Evolutionary conservation across 2,329 filamentous ascomycete genomes (phyloP), one percentile per base, ranked within the genome.

Genomic region (Bisporella sp.): DNA sequence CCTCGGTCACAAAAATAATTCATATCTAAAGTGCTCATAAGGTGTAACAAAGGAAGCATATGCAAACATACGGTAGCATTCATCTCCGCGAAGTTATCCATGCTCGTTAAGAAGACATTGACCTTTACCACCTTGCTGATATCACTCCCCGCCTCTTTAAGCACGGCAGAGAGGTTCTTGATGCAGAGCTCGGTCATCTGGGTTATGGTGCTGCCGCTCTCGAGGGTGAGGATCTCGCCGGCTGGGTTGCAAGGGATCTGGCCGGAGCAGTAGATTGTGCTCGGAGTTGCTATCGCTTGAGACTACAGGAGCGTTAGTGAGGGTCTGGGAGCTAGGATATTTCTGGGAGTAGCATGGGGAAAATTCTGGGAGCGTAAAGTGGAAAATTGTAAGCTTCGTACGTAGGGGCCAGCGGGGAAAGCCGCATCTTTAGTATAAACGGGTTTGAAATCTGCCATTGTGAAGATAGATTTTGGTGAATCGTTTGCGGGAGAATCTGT

Each of bases 101-200:
- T 87, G 50, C 73, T 74, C 1, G 77, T 78, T 41, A 87, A 63
- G 62, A 97, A 97, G 64, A 96, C 86, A 68, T 84, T 89, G 65
- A 91, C 87, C 79, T 96, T 96, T 70, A 97, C 88, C 42, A 96
- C 87, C 71, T 85, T 88, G 59, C 79, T 70, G 55, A 99, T 78
- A 49, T 78, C 79, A 31, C 86, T 91, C 48, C 89, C 90, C 13
- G 89, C 90, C 58, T 84, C 90, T 57, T 84, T 80, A 48, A 99
- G 81, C 50, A 99, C 90, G 41, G 88, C 87, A 69, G 85, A 78
- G 64, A 97, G 78, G 74, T 96, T 96, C 71, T 86, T 75, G 71
- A 89, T 81, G 72, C 79, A 82, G 62, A 77, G 73, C 45, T 73
- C 73, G 31, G 81, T 85, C 75, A 84, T 81, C 59, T 90, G 73